phyloP scores from a whole-genome alignment of 306 rosid genomes.

The Senna tora region DNA sequence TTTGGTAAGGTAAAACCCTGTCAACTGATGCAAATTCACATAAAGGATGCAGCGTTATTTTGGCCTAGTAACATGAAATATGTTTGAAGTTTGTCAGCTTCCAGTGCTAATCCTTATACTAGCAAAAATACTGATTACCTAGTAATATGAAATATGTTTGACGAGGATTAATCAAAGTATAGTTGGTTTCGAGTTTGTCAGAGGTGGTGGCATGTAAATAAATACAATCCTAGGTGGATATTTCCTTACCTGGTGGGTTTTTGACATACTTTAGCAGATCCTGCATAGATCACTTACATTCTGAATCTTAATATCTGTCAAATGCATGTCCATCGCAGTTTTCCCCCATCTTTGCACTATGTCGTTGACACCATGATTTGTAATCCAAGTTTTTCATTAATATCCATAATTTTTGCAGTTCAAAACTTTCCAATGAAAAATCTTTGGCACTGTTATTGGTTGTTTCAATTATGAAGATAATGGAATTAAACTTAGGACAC shows the following conservation, averaged over 20 bases:
- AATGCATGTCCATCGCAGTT: neutral
- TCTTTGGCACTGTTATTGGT: neutral
- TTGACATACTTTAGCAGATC: too few relatives aligned
- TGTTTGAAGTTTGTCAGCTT: too few relatives aligned
- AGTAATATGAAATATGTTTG: neutral
- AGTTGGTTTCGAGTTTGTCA: neutral
- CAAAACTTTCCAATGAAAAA: neutral
- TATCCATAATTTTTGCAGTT: neutral
- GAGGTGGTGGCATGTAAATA: neutral
- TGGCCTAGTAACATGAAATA: too few relatives aligned
- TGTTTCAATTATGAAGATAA: constrained; percentile 23
- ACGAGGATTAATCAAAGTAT: neutral
- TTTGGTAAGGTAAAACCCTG: neutral
- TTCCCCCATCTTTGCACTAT: neutral
- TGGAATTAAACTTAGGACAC: neutral
- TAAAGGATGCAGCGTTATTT: neutral
- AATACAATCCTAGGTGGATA: too few relatives aligned
- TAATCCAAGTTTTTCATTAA: neutral
- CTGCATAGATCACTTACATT: too few relatives aligned
- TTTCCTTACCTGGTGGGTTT: too few relatives aligned
- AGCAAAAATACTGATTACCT: neutral
- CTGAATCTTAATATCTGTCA: neutral
- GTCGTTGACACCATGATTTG: neutral
- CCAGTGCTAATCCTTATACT: neutral
- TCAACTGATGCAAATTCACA: neutral